Evolutionary conservation across 257 asterid species (phyloP).

Genomic region (Sherardia arvensis): DNA sequence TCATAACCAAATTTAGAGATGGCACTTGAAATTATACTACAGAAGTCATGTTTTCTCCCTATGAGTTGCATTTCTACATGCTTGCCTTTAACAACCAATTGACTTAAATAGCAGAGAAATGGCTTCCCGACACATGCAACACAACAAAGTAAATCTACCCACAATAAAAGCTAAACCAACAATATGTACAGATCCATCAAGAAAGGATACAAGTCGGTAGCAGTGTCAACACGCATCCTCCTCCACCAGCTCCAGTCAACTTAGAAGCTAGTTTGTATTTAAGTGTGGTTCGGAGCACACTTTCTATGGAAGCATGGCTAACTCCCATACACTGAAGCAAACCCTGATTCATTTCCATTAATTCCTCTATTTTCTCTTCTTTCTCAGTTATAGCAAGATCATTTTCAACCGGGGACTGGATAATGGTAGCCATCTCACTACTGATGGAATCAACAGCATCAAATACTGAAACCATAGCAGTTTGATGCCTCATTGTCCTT

Average conservation of each 20-base stretch:
- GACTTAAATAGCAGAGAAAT: neutral
- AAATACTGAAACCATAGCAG: constrained; percentile 74
- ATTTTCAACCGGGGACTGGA: constrained; percentile 70
- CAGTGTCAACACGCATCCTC: constrained; percentile 92
- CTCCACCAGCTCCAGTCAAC: constrained; percentile 99
- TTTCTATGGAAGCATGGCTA: constrained; percentile 81
- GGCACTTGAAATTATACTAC: neutral
- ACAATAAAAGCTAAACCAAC: neutral
- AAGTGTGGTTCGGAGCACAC: constrained; percentile 61
- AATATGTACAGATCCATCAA: constrained; percentile 2
- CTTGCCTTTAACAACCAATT: neutral
- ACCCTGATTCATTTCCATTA: constrained; percentile 96
- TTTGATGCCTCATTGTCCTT: constrained; percentile 62
- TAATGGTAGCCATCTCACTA: constrained; percentile 65
- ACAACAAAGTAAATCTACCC: neutral
- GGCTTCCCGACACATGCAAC: neutral
- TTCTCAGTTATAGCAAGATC: constrained; percentile 87
- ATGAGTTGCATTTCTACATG: neutral
- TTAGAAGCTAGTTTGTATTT: constrained; percentile 77
- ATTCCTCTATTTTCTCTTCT: constrained; percentile 77
- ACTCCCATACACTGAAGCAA: constrained; percentile 95
- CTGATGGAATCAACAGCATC: constrained; percentile 85
- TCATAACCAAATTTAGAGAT: neutral
- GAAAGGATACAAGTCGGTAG: constrained; percentile 83
- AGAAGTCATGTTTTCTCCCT: neutral